These are phyloP conservation scores for Solanum virginianum DNA, from an alignment of 257 asterid genomes.

Conservation along the genomic window DNA sequence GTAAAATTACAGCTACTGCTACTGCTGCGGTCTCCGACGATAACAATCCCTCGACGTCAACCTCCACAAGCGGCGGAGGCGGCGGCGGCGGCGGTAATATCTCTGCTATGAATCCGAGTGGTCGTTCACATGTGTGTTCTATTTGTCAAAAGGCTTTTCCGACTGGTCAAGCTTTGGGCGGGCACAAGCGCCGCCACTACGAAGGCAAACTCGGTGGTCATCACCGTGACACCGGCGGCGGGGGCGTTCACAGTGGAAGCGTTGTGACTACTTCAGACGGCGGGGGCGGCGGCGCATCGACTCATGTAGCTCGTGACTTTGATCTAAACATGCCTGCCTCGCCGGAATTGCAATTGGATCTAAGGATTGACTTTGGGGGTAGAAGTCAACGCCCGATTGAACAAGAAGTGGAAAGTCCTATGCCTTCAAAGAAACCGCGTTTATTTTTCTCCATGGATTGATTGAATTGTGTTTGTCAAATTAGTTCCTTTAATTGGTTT, in stretches of 20 bases:
- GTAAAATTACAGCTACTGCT: constrained; percentile 12
- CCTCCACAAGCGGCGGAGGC: not conserved
- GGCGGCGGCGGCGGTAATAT: not conserved
- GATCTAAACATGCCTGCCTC: constrained; percentile 48
- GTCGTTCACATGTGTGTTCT: constrained; percentile 61
- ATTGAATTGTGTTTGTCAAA: not conserved
- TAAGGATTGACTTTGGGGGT: constrained; percentile 1
- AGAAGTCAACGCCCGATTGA: constrained; percentile 12
- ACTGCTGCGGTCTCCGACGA: constrained; percentile 9
- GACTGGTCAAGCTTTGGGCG: constrained; percentile 90
- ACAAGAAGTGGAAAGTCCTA: constrained; percentile 50
- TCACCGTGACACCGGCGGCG: not conserved
- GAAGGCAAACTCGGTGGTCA: constrained; percentile 44
- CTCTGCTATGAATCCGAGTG: constrained; percentile 38
- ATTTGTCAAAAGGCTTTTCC: constrained; percentile 55
- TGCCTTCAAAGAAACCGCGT: constrained; percentile 28
- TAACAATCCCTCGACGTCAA: constrained; percentile 8
- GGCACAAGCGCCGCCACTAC: constrained; percentile 91
- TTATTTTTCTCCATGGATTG: not conserved
- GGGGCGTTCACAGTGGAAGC: constrained; percentile 3
- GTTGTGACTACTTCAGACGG: constrained; percentile 31
- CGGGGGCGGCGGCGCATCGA: constrained; percentile 27
- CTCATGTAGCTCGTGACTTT: constrained; percentile 5
- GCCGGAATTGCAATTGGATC: constrained; percentile 21
- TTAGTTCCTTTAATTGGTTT: not conserved